phyloP scores from a whole-genome alignment of 1,284 basidiomycete genomes.

The Stygiomarasmius scandens region DNA sequence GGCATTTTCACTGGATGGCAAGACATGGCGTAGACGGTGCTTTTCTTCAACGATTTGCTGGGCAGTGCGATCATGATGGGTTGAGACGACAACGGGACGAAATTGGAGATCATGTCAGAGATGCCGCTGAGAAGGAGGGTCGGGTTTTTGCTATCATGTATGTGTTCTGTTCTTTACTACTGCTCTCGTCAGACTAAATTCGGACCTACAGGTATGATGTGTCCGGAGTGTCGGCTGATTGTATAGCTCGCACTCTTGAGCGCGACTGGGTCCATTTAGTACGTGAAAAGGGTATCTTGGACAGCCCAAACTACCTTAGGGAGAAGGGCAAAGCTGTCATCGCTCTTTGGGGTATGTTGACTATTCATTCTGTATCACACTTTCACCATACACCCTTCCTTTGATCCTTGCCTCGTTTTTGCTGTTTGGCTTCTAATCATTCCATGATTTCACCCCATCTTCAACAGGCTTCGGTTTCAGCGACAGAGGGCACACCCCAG shows the following conservation, averaged over 20 bases:
- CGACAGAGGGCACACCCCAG: slow-evolving; percentile 63
- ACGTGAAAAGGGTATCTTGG: slow-evolving; percentile 57
- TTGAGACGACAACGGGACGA: slow-evolving; percentile 68
- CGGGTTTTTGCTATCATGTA: slow-evolving; percentile 80
- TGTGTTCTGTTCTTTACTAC: not conserved
- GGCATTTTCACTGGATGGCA: slow-evolving; percentile 85
- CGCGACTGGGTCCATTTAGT: slow-evolving; percentile 74
- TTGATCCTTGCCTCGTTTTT: not conserved
- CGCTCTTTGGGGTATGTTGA: slow-evolving; percentile 62
- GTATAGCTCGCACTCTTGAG: slow-evolving; percentile 58
- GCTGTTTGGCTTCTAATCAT: not conserved
- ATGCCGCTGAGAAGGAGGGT: slow-evolving; percentile 75
- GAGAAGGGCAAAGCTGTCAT: slow-evolving; percentile 70
- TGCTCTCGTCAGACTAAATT: slow-evolving; percentile 7
- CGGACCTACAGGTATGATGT: slow-evolving; percentile 68
- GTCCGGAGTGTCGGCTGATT: slow-evolving; percentile 62
- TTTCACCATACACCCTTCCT: not conserved
- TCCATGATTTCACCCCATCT: not conserved
- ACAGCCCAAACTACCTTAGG: slow-evolving; percentile 70
- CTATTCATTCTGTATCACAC: slow-evolving; percentile 6
- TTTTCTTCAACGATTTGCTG: slow-evolving; percentile 74
- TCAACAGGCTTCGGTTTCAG: slow-evolving; percentile 64
- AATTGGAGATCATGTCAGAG: slow-evolving; percentile 65
- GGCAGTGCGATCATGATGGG: slow-evolving; percentile 63
- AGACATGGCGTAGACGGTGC: slow-evolving; percentile 74